Conservation (phyloP, 2,329 filamentous ascomycete genomes). For the Iodosphaeria phyllophila region DNA sequence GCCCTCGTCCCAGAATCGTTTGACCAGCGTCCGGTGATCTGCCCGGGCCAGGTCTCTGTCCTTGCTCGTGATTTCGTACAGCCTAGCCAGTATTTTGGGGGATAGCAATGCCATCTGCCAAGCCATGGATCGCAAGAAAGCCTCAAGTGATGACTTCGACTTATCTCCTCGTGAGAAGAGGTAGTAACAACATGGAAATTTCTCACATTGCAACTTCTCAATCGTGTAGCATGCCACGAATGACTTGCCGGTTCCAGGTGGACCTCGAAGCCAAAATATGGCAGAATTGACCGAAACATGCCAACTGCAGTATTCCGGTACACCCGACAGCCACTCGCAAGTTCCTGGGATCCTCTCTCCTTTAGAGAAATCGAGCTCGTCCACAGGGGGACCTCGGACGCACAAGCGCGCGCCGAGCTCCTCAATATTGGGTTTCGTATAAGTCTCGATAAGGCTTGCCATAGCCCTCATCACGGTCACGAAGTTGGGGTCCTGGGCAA, state of each 20-base stretch:
- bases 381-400: constrained; percentile 4
- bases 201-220: constrained; percentile 6
- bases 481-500: constrained; percentile 9
- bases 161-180: constrained; percentile 16
- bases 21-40: constrained; percentile 10
- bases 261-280: constrained; percentile 13
- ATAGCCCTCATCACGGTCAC: constrained; percentile 8
- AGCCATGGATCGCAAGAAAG: constrained; percentile 12
- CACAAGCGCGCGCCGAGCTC: constrained; percentile 5
- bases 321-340: constrained; percentile 9
- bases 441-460: too few species aligned
- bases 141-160: constrained; percentile 8
- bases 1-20: constrained; percentile 9
- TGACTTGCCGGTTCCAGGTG: constrained; percentile 15
- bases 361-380: constrained; percentile 5
- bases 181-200: constrained; percentile 11
- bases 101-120: constrained; percentile 15
- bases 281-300: constrained; percentile 1
- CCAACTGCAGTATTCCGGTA: constrained; percentile 5
- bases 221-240: constrained; percentile 12
- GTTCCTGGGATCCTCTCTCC: constrained; percentile 6
- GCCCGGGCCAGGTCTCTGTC: constrained; percentile 6
- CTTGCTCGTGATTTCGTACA: constrained; percentile 7
- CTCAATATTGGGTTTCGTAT: too few species aligned
- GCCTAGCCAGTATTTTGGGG: constrained; percentile 3